Evolutionary conservation across 306 rosid genomes (phyloP), one percentile per base, ranked within the genome.

Genomic region (Cucurbita argyrosperma): DNA sequence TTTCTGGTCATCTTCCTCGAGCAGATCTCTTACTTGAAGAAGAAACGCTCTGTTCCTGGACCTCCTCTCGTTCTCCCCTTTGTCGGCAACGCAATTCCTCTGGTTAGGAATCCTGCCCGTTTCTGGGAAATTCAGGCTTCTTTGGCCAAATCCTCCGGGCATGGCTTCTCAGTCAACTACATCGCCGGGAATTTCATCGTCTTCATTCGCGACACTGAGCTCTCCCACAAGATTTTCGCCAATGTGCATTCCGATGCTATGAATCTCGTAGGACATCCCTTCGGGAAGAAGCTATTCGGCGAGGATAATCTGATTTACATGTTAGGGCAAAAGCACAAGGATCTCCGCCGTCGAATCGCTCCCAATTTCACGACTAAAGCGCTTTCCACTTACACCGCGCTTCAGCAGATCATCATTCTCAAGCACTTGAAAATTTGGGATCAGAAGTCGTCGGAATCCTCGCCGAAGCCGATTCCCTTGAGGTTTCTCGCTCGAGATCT

Each of bases 241-340:
- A 94, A 94, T 80, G 98, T 94, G 10, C 84, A 86, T 15, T 90
- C 95, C 46, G 81, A 90, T 35, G 97, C 96, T 0, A 87, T 94
- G 66, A 83, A 42, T 37, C 82, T 94, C 0, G 87, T 94, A 38
- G 97, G 97, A 15, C 98, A 94, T 38, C 98, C 98, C 1, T 94
- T 94, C 21, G 98, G 97, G 0, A 90, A 94, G 39, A 94, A 90
- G 71, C 96, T 94, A 1, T 94, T 94, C 53, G 98, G 97, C 1
- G 90, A 94, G 0, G 96, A 90, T 66, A 94, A 94, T 68, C 88
- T 94, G 53, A 94, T 94, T 51, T 90, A 89, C 83, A 87, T 86
- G 92, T 84, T 83, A 62, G 98, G 98, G 2, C 94, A 90, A 46
- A 81, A 81, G 3, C 98, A 94, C 64, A 94, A 89, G 54, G 90